Base-by-base conservation (phyloP, 176 grass and related monocot genomes). In the Musa beccarii region DNA sequence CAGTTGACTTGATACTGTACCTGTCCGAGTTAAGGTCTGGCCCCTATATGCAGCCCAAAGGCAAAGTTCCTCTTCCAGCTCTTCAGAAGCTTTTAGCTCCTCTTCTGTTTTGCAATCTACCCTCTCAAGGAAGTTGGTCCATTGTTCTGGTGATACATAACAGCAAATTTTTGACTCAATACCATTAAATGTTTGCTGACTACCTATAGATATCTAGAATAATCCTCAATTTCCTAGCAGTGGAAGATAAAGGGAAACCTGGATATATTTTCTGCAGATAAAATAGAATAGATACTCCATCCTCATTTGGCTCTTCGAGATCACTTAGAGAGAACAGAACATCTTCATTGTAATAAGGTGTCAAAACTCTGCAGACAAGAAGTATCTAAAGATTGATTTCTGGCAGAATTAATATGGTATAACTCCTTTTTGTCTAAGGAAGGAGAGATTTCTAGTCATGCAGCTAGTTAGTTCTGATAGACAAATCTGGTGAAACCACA, bases 261-360 rank as follows among this genome's bases (percentile, higher is more conserved):
- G 92, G 92, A 76, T 87, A 96, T 63, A 96, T 96, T 87, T 96
- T 96, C 66, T 96, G 85, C 75, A 96, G 84, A 81, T 96, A 96
- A 79, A 96, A 96, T 66, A 96, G 80, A 59, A 81, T 96, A 74
- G 92, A 96, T 82, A 96, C 89, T 74, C 92, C 89, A 76, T 96
- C 92, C 67, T 92, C 92, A 83, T 96, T 96, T 92, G 88, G 79
- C 53, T 88, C 89, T 50, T 90, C 34, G 75, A 96, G 89, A 14
- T 92, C 79, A 79, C 86, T 83, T 78, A 81, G 82, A 63, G 90
- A 92, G 78, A 96, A 83, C 80, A 96, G 76, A 81, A 96, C 92
- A 77, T 56, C 83, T 57, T 96, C 92, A 50, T 79, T 96, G 51
- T 57, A 92, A 75, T 96, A 96, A 15, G 92, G 92, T 22, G 92